Percentiles rank a stretch among this genome's conserved stretches.
These are phyloP conservation scores for Kwoniella shivajii DNA, from an alignment of 1,284 basidiomycete genomes.

Conservation along the genomic window DNA sequence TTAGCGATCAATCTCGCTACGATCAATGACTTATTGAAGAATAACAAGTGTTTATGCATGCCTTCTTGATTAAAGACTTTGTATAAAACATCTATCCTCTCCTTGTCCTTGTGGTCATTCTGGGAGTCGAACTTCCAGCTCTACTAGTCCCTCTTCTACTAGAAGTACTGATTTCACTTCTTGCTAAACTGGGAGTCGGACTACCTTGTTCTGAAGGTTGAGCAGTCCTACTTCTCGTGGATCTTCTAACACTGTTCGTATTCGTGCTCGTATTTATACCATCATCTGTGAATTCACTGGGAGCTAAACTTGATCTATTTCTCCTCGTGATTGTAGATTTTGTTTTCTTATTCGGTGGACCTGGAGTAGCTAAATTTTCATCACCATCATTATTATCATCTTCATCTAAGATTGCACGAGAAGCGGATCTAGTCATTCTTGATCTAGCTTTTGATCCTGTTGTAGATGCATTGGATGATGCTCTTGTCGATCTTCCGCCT, in stretches of 20 bases:
- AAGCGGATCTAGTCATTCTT: constrained; percentile 36
- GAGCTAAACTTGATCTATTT: constrained; percentile 18
- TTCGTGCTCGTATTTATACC: constrained; percentile 4
- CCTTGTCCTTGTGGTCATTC: constrained; percentile 24
- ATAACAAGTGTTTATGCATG: too few species aligned
- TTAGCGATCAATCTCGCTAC: too few species aligned
- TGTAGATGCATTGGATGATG: constrained; percentile 7
- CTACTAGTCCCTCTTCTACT: constrained; percentile 19
- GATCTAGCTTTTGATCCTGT: constrained; percentile 14
- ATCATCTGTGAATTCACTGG: constrained; percentile 27
- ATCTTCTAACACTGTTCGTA: constrained; percentile 17
- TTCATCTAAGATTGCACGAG: constrained; percentile 34
- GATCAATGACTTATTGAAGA: too few species aligned
- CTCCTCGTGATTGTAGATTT: constrained; percentile 10
- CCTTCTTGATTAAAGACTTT: neutral
- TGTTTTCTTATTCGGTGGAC: constrained; percentile 9
- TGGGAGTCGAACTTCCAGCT: constrained; percentile 29
- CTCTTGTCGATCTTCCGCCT: neutral
- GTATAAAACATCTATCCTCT: constrained; percentile 2
- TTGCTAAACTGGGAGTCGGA: constrained; percentile 44
- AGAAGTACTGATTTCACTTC: neutral
- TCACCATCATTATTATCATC: constrained; percentile 19
- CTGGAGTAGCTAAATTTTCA: neutral
- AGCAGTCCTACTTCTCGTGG: constrained; percentile 30
- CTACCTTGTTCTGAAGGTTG: constrained; percentile 35